Evolutionary conservation across 306 rosid species (phyloP).

Genomic region (Rosa persica): DNA sequence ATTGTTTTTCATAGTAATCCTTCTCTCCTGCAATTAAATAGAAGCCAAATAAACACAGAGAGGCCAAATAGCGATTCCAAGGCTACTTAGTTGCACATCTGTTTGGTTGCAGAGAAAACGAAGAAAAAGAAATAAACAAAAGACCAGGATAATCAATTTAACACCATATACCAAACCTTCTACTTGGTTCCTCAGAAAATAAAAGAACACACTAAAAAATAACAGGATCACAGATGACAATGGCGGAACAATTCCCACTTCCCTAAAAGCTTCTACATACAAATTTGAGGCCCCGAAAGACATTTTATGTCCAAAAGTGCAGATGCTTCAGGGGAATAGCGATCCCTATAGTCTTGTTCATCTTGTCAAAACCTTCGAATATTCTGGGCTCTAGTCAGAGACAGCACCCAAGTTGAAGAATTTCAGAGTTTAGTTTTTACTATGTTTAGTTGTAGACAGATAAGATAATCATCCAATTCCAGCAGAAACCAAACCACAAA

Average conservation of each 20-base stretch:
- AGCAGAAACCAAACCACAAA: not conserved
- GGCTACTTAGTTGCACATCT: not conserved
- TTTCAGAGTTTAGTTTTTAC: not conserved
- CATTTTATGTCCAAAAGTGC: not conserved
- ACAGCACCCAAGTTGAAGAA: not conserved
- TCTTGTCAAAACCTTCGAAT: not conserved
- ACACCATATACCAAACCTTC: not conserved
- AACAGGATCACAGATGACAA: not conserved
- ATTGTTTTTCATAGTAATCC: slow-evolving; percentile 50
- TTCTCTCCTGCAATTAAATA: slow-evolving; percentile 37
- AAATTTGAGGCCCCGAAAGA: not conserved
- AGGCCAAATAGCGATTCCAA: not conserved
- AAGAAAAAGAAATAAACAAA: not conserved
- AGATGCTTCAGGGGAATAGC: not conserved
- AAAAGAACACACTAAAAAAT: not conserved
- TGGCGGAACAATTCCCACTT: not conserved
- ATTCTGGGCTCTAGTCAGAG: not conserved
- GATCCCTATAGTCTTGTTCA: not conserved
- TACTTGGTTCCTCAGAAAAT: not conserved
- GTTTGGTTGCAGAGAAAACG: not conserved
- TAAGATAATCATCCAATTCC: not conserved
- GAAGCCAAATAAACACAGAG: not conserved
- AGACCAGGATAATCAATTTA: not conserved
- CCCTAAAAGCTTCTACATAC: not conserved
- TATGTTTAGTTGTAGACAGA: not conserved